A percentile compares a stretch with the other conserved stretches of the same genome.
These are phyloP conservation scores for Usnea hakonensis DNA, from an alignment of 495 filamentous ascomycete genomes.

Conservation along the genomic window DNA sequence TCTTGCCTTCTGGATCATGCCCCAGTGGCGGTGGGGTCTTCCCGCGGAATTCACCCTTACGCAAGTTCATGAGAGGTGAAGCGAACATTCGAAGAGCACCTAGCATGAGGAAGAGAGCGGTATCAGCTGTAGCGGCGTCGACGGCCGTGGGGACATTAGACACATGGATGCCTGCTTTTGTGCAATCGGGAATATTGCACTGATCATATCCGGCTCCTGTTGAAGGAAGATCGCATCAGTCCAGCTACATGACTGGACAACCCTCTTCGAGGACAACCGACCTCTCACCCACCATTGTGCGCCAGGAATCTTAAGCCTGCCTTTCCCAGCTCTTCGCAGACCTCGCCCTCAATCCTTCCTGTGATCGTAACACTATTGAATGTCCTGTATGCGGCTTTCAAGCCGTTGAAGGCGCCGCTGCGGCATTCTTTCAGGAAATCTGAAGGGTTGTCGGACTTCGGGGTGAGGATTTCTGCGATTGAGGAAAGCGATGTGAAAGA, in stretches of 20 bases:
- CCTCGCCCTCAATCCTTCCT: conserved; percentile 58
- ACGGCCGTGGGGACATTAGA: conserved; percentile 77
- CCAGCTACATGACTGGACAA: not conserved
- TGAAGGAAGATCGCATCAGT: not conserved
- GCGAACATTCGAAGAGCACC: conserved; percentile 69
- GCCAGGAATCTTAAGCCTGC: conserved; percentile 44
- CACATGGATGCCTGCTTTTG: conserved; percentile 53
- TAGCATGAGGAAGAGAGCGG: conserved; percentile 68
- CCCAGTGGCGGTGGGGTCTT: conserved; percentile 41
- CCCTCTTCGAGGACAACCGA: not conserved
- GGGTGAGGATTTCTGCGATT: conserved; percentile 42
- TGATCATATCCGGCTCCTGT: conserved; percentile 75
- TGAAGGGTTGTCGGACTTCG: conserved; percentile 46
- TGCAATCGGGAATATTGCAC: conserved; percentile 64
- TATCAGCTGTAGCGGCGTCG: conserved; percentile 74
- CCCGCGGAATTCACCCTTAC: conserved; percentile 52
- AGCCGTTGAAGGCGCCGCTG: conserved; percentile 58
- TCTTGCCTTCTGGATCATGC: conserved; percentile 58
- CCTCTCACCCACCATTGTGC: conserved; percentile 41
- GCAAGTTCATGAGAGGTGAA: conserved; percentile 51
- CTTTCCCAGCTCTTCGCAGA: conserved; percentile 52
- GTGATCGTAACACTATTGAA: conserved; percentile 61
- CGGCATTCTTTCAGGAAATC: conserved; percentile 69
- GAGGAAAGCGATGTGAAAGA: conserved; percentile 44
- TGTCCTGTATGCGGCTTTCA: conserved; percentile 67